phyloP scores from a whole-genome alignment of 2,329 filamentous ascomycete species.

The Trichoderma gracile region DNA sequence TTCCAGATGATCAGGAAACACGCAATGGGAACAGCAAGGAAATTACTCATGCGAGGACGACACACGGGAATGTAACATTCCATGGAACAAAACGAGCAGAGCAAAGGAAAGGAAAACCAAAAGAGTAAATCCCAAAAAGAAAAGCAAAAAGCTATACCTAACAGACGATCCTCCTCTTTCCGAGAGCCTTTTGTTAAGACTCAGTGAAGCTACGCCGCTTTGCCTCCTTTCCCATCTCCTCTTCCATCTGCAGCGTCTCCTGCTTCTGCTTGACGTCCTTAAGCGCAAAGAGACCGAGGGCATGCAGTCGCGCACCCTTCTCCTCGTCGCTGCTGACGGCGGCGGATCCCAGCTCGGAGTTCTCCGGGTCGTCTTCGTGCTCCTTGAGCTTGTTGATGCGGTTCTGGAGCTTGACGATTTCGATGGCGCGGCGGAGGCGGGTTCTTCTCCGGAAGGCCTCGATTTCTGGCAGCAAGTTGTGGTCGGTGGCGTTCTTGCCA shows the following conservation, averaged over 20 bases:
- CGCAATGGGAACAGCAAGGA: neutral
- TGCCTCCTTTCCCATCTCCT: conserved; percentile 55
- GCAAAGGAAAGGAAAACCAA: neutral
- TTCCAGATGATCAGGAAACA: too few species aligned
- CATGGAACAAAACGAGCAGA: neutral
- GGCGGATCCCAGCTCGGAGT: conserved; percentile 70
- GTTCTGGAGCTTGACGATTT: conserved; percentile 13
- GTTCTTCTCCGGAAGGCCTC: conserved; percentile 9
- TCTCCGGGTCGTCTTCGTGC: conserved; percentile 80
- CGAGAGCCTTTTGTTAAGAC: neutral
- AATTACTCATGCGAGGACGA: neutral
- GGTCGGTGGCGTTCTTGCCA: conserved; percentile 87
- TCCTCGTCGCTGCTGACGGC: conserved; percentile 73
- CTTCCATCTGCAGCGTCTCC: conserved; percentile 67
- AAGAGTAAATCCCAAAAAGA: neutral
- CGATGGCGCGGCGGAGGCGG: conserved; percentile 8
- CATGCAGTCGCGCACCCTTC: conserved; percentile 53
- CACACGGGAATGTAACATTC: neutral
- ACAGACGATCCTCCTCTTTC: conserved; percentile 10
- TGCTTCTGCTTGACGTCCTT: conserved; percentile 66
- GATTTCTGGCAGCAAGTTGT: conserved; percentile 96
- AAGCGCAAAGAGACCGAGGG: conserved; percentile 25
- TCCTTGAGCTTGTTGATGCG: conserved; percentile 69
- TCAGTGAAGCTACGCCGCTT: conserved; percentile 40
- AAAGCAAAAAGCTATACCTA: neutral